Percentiles rank a stretch among this genome's conserved stretches.
phyloP scores from a whole-genome alignment of 1,139 yeast genomes.

The Pichia norvegensis region DNA sequence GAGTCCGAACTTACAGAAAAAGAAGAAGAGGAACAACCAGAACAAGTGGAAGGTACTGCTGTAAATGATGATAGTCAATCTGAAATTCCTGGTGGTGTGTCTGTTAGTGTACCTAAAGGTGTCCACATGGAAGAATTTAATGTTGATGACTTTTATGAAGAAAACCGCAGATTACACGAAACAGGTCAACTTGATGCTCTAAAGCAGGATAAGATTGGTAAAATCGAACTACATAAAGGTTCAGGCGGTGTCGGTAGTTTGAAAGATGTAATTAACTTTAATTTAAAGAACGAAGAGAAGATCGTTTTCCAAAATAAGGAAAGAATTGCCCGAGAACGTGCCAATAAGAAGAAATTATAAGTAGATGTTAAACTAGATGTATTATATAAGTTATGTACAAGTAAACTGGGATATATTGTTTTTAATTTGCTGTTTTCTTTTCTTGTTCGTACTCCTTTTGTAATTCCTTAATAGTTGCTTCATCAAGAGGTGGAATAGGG shows the following conservation, averaged over 20 bases:
- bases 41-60: too few relatives aligned
- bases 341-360: conserved; percentile 5
- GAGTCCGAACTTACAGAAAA: background rate
- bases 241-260: conserved; percentile 23
- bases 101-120: conserved; percentile 1
- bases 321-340: conserved; percentile 11
- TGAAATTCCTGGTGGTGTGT: background rate
- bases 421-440: conserved; percentile 3
- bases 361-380: background rate
- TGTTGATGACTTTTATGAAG: conserved; percentile 22
- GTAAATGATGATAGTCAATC: too few relatives aligned
- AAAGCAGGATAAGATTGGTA: conserved; percentile 16
- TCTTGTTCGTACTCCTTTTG: conserved; percentile 51
- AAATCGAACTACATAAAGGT: conserved; percentile 17
- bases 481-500: conserved; percentile 87
- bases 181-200: conserved; percentile 22
- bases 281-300: conserved; percentile 22
- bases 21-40: background rate
- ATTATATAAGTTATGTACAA: background rate
- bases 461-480: conserved; percentile 64
- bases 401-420: background rate
- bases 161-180: conserved; percentile 19
- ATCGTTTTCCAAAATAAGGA: conserved; percentile 14
- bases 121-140: conserved; percentile 18
- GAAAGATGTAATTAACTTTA: conserved; percentile 25